phyloP scores from a whole-genome alignment of 1,284 basidiomycete species.

The Coriolopsis trogii region DNA sequence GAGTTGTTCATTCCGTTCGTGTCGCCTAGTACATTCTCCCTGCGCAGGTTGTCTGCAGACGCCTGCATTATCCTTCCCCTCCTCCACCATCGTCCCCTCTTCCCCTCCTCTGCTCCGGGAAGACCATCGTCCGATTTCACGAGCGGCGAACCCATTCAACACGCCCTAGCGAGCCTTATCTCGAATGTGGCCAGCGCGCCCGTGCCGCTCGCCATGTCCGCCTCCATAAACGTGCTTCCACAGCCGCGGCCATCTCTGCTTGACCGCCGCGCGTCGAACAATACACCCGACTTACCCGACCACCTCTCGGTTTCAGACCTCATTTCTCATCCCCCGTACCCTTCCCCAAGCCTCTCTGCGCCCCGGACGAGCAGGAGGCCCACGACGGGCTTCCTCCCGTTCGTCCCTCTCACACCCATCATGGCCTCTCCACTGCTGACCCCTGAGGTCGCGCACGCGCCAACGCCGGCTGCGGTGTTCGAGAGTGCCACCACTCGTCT shows the following conservation, averaged over 20 bases:
- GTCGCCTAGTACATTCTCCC: neutral
- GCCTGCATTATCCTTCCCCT: neutral
- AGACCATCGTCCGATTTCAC: too few relatives aligned
- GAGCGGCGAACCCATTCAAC: too few relatives aligned
- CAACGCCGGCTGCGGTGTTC: constrained; percentile 14
- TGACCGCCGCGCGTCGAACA: constrained; percentile 24
- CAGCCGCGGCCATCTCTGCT: constrained; percentile 20
- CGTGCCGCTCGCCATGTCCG: constrained; percentile 17
- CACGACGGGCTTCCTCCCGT: constrained; percentile 34
- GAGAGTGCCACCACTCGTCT: constrained; percentile 8
- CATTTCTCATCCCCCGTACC: constrained; percentile 11
- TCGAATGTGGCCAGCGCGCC: constrained; percentile 10
- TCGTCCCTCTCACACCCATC: constrained; percentile 58
- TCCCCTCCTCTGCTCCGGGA: constrained; percentile 5
- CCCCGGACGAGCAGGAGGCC: constrained; percentile 14
- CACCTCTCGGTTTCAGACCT: constrained; percentile 14
- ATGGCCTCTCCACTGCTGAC: constrained; percentile 60
- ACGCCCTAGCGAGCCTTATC: constrained; percentile 17
- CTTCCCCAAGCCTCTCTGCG: constrained; percentile 15
- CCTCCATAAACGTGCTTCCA: constrained; percentile 21
- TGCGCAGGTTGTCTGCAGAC: neutral
- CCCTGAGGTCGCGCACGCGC: constrained; percentile 35
- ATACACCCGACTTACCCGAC: constrained; percentile 11
- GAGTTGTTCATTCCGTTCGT: neutral
- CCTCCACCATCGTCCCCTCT: constrained; percentile 1